phyloP scores from a whole-genome alignment of 768 basidiomycete species.

The Lactarius quietus region DNA sequence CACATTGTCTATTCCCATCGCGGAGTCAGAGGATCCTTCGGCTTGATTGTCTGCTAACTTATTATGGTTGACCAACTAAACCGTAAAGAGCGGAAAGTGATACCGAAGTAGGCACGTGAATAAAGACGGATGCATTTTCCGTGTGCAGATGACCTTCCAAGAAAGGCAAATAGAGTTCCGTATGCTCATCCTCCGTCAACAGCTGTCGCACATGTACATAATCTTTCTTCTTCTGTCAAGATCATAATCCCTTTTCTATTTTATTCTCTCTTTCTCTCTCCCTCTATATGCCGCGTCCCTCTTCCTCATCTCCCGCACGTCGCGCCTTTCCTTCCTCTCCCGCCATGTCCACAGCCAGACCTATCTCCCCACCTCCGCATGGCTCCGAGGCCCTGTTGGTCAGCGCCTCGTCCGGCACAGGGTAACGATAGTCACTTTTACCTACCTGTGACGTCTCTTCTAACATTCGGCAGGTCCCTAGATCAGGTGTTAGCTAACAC shows the following conservation, averaged over 20 bases:
- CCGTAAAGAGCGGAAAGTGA: neutral
- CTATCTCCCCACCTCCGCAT: neutral
- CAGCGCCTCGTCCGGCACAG: neutral
- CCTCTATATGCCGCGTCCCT: too few species aligned
- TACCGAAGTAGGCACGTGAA: neutral
- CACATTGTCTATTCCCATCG: neutral
- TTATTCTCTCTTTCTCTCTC: neutral
- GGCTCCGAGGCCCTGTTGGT: neutral
- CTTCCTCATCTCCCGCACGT: neutral
- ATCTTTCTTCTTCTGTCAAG: neutral
- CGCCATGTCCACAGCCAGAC: constrained; percentile 5
- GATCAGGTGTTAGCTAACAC: neutral
- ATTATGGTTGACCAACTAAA: too few species aligned
- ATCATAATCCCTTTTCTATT: neutral
- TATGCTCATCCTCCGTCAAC: neutral
- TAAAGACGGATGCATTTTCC: neutral
- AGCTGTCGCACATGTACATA: constrained; percentile 11
- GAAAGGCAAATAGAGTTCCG: constrained; percentile 5
- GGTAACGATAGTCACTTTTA: neutral
- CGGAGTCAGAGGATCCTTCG: neutral
- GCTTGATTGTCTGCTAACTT: neutral
- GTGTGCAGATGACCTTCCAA: constrained; percentile 4
- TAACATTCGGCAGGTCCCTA: neutral
- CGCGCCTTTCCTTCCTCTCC: neutral
- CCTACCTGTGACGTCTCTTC: neutral